Evolutionary conservation across 257 asterid genomes (phyloP).

Genomic region (Voacanga thouarsii): DNA sequence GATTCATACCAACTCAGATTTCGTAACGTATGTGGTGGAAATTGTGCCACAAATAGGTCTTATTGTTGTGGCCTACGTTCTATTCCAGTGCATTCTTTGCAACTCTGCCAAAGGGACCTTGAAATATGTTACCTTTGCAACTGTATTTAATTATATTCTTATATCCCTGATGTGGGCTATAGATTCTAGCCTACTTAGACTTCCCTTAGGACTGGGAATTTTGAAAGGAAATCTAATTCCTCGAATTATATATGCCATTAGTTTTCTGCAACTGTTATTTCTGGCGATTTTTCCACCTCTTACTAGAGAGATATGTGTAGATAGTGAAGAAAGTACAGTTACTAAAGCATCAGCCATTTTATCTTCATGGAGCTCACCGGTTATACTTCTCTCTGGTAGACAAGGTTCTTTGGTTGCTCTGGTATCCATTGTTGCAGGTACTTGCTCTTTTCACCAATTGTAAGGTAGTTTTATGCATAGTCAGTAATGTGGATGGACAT

Average conservation of each 20-base stretch:
- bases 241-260: slow-evolving; percentile 59
- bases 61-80: slow-evolving; percentile 46
- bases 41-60: slow-evolving; percentile 60
- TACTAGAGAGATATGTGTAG: slow-evolving; percentile 28
- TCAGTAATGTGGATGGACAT: background rate
- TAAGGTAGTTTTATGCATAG: background rate
- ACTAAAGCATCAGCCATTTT: slow-evolving; percentile 60
- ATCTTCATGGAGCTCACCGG: slow-evolving; percentile 73
- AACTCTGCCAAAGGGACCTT: slow-evolving; percentile 43
- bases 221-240: slow-evolving; percentile 60
- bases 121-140: slow-evolving; percentile 56
- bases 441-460: slow-evolving; percentile 19
- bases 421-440: slow-evolving; percentile 72
- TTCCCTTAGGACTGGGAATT: slow-evolving; percentile 27
- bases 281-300: slow-evolving; percentile 39
- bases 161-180: slow-evolving; percentile 62
- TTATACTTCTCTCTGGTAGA: slow-evolving; percentile 77
- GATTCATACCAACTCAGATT: slow-evolving; percentile 39
- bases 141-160: slow-evolving; percentile 50
- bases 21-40: slow-evolving; percentile 53
- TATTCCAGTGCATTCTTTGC: slow-evolving; percentile 47
- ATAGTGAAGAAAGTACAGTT: slow-evolving; percentile 39
- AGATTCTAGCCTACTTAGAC: slow-evolving; percentile 42
- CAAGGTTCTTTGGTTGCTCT: slow-evolving; percentile 79
- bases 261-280: slow-evolving; percentile 59